Evolutionary conservation across 345 rosid genomes (phyloP).

Genomic region (Toxicodendron radicans): DNA sequence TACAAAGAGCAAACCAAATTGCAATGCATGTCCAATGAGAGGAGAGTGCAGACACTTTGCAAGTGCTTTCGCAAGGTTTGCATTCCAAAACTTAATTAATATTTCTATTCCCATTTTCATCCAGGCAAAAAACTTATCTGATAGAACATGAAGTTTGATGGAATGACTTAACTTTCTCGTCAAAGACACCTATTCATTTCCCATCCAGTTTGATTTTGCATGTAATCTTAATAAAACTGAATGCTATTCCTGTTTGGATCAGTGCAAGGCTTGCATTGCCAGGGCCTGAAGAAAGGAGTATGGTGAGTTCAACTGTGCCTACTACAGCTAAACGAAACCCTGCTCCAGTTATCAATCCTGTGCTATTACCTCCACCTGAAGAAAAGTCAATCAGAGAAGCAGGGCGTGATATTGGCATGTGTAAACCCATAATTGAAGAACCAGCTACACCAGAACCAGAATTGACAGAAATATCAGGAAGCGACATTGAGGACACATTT

Average conservation of each 20-base stretch:
- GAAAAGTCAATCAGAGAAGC: constrained; percentile 25
- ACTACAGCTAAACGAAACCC: constrained; percentile 33
- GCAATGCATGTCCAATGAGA: constrained; percentile 98
- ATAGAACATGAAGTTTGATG: neutral
- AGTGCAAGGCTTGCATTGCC: constrained; percentile 93
- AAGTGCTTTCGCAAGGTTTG: constrained; percentile 96
- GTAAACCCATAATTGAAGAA: constrained; percentile 77
- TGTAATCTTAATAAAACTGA: constrained; percentile 23
- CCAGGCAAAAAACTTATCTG: neutral
- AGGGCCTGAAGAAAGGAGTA: constrained; percentile 70
- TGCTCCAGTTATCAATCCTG: constrained; percentile 37
- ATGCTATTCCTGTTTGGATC: constrained; percentile 29
- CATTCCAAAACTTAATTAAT: constrained; percentile 11
- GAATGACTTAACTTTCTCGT: neutral
- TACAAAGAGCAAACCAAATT: constrained; percentile 88
- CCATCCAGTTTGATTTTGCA: neutral
- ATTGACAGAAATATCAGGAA: constrained; percentile 39
- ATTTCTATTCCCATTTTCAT: neutral
- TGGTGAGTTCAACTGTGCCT: constrained; percentile 45
- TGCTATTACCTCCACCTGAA: constrained; percentile 45
- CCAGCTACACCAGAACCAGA: constrained; percentile 80
- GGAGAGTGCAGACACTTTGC: constrained; percentile 98
- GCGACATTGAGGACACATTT: constrained; percentile 70
- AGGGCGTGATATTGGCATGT: constrained; percentile 26
- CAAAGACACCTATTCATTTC: constrained; percentile 12